phyloP scores from a whole-genome alignment of 2,329 filamentous ascomycete genomes.

The Chrysoporthe deuterocubensis region DNA sequence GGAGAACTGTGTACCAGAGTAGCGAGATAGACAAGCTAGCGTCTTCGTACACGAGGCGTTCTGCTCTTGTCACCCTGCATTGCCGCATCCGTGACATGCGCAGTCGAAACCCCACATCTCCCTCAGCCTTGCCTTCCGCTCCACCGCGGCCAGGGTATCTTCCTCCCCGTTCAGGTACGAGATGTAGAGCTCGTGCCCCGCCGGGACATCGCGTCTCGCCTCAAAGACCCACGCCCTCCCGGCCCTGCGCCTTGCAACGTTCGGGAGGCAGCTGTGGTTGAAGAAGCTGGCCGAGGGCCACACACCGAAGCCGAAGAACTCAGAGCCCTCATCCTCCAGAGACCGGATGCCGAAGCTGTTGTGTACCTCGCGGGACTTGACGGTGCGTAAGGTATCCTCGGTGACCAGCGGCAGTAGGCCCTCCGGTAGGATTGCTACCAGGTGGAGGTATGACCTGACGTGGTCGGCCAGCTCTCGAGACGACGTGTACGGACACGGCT shows the following conservation, averaged over 20 bases:
- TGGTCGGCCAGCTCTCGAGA: conserved; percentile 19
- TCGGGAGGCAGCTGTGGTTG: conserved; percentile 27
- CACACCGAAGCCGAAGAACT: conserved; percentile 27
- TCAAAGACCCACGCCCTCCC: conserved; percentile 25
- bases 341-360: conserved; percentile 29
- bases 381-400: conserved; percentile 13
- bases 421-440: conserved; percentile 14
- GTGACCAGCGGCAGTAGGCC: conserved; percentile 10
- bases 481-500: conserved; percentile 20
- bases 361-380: conserved; percentile 24
- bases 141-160: background rate
- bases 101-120: conserved; percentile 27
- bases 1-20: no score
- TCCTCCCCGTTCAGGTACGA: conserved; percentile 26
- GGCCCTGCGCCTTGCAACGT: conserved; percentile 17
- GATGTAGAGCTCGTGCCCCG: conserved; percentile 22
- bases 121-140: conserved; percentile 20
- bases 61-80: background rate
- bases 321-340: conserved; percentile 25
- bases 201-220: conserved; percentile 8
- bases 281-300: conserved; percentile 28
- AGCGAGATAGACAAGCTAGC: no score
- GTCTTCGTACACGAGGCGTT: no score
- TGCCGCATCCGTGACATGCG: conserved; percentile 17
- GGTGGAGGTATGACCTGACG: conserved; percentile 22